Conservation (phyloP, 345 rosid genomes). For the Populus davidiana region DNA sequence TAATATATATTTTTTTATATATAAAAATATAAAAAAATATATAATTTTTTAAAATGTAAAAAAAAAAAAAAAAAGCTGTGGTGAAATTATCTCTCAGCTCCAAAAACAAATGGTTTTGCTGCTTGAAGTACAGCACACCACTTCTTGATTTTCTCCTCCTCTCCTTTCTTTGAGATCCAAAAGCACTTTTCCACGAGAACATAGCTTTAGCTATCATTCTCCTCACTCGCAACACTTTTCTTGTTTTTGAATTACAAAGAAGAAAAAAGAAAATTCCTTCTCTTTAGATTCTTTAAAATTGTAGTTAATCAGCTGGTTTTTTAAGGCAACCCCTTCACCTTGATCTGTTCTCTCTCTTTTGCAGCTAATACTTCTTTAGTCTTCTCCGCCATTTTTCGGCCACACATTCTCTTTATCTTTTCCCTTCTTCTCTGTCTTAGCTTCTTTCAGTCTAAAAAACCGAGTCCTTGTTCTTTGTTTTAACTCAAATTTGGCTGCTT, state of each 20-base stretch:
- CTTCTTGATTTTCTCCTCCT: background rate
- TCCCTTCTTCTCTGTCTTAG: background rate
- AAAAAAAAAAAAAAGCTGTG: too few relatives aligned
- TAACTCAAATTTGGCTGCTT: conserved; percentile 10
- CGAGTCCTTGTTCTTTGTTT: conserved; percentile 2
- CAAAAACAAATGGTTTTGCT: conserved; percentile 6
- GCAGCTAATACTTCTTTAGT: conserved; percentile 33
- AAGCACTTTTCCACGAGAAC: conserved; percentile 8
- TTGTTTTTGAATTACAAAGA: background rate
- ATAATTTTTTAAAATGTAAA: too few relatives aligned
- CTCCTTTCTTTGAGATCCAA: conserved; percentile 19
- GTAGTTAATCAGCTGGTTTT: conserved; percentile 9
- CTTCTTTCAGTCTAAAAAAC: background rate
- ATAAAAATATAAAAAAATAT: too few relatives aligned
- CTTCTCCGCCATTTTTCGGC: conserved; percentile 28
- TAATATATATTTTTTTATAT: too few relatives aligned
- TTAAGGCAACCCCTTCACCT: background rate
- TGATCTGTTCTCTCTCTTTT: conserved; percentile 20
- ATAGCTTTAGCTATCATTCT: conserved; percentile 1
- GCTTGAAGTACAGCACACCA: background rate
- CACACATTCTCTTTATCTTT: conserved; percentile 8
- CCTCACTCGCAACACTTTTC: background rate
- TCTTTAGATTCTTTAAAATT: conserved; percentile 29
- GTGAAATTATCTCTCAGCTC: background rate
- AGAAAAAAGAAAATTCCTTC: background rate